Base-by-base conservation (phyloP, 768 basidiomycete genomes). In the Gymnopilus dilepis region DNA sequence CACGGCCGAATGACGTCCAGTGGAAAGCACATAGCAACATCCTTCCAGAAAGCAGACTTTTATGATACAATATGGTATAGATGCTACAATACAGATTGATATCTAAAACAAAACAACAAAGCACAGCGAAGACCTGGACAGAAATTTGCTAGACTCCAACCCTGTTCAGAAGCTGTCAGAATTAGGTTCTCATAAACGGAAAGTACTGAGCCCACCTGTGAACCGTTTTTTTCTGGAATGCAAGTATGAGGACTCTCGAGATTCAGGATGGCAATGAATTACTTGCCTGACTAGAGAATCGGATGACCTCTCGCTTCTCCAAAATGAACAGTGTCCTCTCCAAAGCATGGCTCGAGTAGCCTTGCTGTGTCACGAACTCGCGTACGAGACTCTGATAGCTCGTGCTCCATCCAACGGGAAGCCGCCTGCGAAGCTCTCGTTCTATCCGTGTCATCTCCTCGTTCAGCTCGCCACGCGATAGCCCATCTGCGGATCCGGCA, bases 351-450 rank as follows among this genome's bases (percentile, higher is more conserved):
- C 84, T 88, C 37, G 91, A 91, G 72, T 90, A 97, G 4, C 94
- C 93, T 73, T 98, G 95, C 67, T 94, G 90, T 9, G 86, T 89
- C 6, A 97, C 95, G 71, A 99, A 99, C 77, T 99, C 97, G 63
- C 90, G 86, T 34, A 95, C 85, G 47, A 99, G 81, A 67, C 90
- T 92, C 74, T 96, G 92, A 71, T 99, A 99, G 69, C 94, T 96
- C 61, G 96, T 98, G 64, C 90, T 95, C 95, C 96, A 98, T 2
- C 97, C 96, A 48, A 97, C 89, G 1, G 95, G 95, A 64, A 97
- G 77, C 50, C 95, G 80, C 65, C 93, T 79, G 56, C 88, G 79
- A 40, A 97, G 78, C 72, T 97, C 95, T 69, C 89, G 88, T 72
- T 97, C 95, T 66, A 99, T 97, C 65, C 85, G 83, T 30, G 82